Conservation (phyloP, 1,139 yeast genomes). For the Nakaseomyces bracarensis region DNA sequence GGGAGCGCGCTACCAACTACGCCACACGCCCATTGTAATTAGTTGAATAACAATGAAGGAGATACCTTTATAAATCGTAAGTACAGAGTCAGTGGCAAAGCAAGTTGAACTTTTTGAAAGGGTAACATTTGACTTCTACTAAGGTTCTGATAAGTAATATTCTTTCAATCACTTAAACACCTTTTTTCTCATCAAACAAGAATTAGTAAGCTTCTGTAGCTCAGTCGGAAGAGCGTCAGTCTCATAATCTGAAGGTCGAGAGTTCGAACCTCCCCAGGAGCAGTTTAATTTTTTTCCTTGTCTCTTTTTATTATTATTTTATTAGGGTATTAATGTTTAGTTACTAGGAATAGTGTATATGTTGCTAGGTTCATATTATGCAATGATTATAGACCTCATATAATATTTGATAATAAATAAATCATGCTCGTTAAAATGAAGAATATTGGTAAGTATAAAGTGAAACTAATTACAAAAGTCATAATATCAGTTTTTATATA, state of each 20-base stretch:
- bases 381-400: neutral
- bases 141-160: conserved; percentile 10
- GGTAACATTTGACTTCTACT: too few relatives aligned
- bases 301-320: neutral
- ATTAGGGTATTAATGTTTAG: neutral
- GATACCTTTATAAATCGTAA: too few relatives aligned
- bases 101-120: too few relatives aligned
- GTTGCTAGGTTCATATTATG: neutral
- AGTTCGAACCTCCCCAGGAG: conserved; percentile 30
- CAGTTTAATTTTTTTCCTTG: conserved; percentile 12
- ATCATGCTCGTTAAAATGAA: too few relatives aligned
- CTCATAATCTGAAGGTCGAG: conserved; percentile 44
- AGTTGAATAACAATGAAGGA: too few relatives aligned
- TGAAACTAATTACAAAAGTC: too few relatives aligned
- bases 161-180: too few relatives aligned
- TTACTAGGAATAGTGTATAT: too few relatives aligned
- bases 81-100: too few relatives aligned
- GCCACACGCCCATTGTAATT: conserved; percentile 64
- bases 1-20: conserved; percentile 91
- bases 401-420: too few relatives aligned
- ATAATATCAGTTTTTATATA: too few relatives aligned
- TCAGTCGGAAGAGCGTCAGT: conserved; percentile 43
- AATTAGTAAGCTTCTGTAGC: conserved; percentile 33
- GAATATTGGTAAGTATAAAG: too few relatives aligned
- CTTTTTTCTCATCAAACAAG: conserved; percentile 12